Conservation (phyloP, 495 filamentous ascomycete genomes). For the Aspergillus nanangensis region DNA sequence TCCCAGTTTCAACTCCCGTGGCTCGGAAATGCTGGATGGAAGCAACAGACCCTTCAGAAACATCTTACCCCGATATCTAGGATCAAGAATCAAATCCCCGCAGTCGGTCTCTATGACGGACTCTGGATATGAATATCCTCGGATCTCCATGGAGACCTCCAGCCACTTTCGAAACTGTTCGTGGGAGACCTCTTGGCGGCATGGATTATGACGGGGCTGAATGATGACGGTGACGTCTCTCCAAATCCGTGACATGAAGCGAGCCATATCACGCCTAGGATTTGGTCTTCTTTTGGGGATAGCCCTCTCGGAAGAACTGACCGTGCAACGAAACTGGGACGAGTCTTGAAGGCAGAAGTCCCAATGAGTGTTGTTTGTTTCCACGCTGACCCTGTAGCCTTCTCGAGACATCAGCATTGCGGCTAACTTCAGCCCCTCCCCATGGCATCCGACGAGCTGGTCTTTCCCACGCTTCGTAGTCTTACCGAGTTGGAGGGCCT, state of each 20-base stretch:
- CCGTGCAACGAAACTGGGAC: background rate
- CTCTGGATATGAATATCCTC: slow-evolving; percentile 6
- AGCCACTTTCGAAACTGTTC: slow-evolving; percentile 16
- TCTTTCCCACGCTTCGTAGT: background rate
- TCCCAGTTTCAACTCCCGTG: slow-evolving; percentile 11
- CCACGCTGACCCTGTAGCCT: slow-evolving; percentile 12
- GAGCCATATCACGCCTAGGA: slow-evolving; percentile 3
- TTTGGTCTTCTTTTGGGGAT: background rate
- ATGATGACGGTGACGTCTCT: slow-evolving; percentile 20
- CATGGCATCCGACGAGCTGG: slow-evolving; percentile 15
- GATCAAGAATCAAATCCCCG: slow-evolving; percentile 16
- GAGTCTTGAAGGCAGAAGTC: slow-evolving; percentile 8
- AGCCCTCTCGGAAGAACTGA: background rate
- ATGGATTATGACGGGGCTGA: slow-evolving; percentile 3
- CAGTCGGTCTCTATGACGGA: slow-evolving; percentile 14
- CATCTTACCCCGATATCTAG: slow-evolving; percentile 10
- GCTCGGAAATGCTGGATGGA: background rate
- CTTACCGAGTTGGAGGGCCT: slow-evolving; percentile 2
- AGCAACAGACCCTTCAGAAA: slow-evolving; percentile 17
- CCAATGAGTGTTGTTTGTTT: slow-evolving; percentile 15
- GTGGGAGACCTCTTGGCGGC: slow-evolving; percentile 2
- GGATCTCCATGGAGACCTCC: slow-evolving; percentile 13
- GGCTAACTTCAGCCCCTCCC: slow-evolving; percentile 27
- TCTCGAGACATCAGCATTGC: slow-evolving; percentile 16
- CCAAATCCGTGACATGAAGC: slow-evolving; percentile 7